Conservation (phyloP, 257 asterid genomes). For the Anisodus acutangulus region DNA sequence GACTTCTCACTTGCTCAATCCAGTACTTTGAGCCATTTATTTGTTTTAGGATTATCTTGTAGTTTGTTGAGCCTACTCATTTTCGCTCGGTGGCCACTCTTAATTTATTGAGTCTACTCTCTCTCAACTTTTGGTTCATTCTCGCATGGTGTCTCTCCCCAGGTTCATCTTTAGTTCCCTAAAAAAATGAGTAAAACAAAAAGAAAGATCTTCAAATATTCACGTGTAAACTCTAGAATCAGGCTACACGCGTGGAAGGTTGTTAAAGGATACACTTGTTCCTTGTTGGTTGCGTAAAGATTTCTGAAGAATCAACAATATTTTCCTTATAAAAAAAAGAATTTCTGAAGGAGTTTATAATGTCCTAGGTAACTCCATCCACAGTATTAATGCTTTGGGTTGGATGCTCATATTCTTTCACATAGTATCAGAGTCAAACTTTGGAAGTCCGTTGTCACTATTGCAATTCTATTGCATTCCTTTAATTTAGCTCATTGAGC, state of each 20-base stretch:
- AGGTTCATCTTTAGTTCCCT: not conserved
- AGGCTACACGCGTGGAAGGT: not conserved
- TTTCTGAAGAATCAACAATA: not conserved
- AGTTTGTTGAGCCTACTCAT: not conserved
- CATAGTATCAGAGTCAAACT: not conserved
- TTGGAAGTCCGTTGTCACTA: not conserved
- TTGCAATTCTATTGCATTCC: not conserved
- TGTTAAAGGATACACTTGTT: not conserved
- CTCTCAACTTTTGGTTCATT: not conserved
- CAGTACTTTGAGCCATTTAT: not conserved
- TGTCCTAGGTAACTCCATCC: not conserved
- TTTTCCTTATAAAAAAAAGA: too few relatives aligned
- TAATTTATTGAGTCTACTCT: not conserved
- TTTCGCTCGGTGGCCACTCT: not conserved
- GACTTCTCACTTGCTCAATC: not conserved
- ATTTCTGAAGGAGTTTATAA: not conserved
- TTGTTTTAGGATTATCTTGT: not conserved
- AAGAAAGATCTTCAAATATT: not conserved
- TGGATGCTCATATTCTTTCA: not conserved
- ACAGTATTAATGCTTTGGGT: not conserved
- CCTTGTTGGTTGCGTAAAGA: not conserved
- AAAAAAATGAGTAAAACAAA: not conserved
- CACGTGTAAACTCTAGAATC: not conserved
- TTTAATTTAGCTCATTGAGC: not conserved
- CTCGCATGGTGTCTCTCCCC: not conserved